Evolutionary conservation across 1,139 yeast genomes (phyloP).

Genomic region (Saccharomycopsis hybrid): DNA sequence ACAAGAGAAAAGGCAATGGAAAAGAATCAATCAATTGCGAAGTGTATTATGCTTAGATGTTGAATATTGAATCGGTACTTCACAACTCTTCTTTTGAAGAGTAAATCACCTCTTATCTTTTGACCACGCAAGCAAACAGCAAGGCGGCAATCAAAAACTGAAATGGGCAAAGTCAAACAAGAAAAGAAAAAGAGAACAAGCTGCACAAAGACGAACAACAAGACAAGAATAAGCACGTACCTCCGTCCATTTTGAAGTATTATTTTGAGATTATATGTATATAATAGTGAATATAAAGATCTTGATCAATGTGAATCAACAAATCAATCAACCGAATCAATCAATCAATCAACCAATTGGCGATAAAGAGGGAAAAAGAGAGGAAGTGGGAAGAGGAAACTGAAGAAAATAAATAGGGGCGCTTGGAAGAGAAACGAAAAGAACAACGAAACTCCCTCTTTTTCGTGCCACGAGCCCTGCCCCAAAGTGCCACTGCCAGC

Average conservation of each 20-base stretch:
- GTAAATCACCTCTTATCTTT: too few species aligned
- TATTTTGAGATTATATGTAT: too few species aligned
- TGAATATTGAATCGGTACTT: too few species aligned
- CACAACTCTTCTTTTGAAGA: too few species aligned
- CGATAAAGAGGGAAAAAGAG: constrained; percentile 15
- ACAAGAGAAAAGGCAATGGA: too few species aligned
- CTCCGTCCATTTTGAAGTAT: constrained; percentile 30
- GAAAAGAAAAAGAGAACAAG: neutral
- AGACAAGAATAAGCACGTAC: constrained; percentile 26
- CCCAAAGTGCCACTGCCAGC: neutral
- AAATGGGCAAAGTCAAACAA: too few species aligned
- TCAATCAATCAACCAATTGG: constrained; percentile 7
- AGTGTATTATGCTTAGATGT: too few species aligned
- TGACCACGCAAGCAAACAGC: too few species aligned
- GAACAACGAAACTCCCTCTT: constrained; percentile 3
- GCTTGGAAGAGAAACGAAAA: constrained; percentile 11
- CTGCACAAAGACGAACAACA: constrained; percentile 2
- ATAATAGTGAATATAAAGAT: constrained; percentile 21
- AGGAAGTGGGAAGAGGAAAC: constrained; percentile 23
- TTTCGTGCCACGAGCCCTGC: constrained; percentile 13
- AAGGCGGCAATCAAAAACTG: too few species aligned
- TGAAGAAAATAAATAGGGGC: constrained; percentile 21
- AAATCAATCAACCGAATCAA: constrained; percentile 3
- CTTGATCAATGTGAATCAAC: neutral
- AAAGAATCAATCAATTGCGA: too few species aligned